Percentiles rank a stretch among this genome's conserved stretches.
Conservation (phyloP, 176 grass and related monocot genomes). For the Puya raimondii region DNA sequence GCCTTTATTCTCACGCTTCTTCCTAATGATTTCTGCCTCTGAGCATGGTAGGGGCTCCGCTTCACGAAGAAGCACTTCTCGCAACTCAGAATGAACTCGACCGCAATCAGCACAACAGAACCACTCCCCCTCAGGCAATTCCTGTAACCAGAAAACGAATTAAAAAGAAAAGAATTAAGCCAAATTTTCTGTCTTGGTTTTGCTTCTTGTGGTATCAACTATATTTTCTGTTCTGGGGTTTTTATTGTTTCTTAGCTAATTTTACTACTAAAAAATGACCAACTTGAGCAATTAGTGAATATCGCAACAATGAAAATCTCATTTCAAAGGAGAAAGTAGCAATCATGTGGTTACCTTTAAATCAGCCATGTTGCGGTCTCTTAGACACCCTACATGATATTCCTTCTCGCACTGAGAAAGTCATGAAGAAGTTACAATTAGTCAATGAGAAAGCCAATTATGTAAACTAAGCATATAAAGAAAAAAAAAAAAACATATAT, state of each 20-base stretch:
- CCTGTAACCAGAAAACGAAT: constrained; percentile 28
- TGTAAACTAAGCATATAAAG: too few relatives aligned
- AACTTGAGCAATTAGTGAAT: too few relatives aligned
- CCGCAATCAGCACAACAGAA: constrained; percentile 63
- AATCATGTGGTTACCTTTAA: constrained; percentile 44
- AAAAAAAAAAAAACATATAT: too few relatives aligned
- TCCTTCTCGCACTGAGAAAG: constrained; percentile 75
- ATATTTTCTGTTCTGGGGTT: not conserved
- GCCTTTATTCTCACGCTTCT: constrained; percentile 49
- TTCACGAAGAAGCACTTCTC: constrained; percentile 40
- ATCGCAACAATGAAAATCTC: constrained; percentile 3
- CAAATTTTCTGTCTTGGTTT: too few relatives aligned
- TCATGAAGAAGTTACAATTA: too few relatives aligned
- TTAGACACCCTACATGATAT: constrained; percentile 91
- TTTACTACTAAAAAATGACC: too few relatives aligned
- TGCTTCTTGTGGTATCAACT: too few relatives aligned
- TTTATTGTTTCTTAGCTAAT: not conserved
- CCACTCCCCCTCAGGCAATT: constrained; percentile 77
- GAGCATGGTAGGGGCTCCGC: constrained; percentile 27
- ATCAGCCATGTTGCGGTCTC: constrained; percentile 75
- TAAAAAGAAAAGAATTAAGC: too few relatives aligned
- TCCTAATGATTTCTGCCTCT: constrained; percentile 62
- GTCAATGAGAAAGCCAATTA: too few relatives aligned
- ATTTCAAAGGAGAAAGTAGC: not conserved
- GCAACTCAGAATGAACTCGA: constrained; percentile 44